A percentile compares a stretch with the other conserved stretches of the same genome.
Evolutionary conservation across 2,329 filamentous ascomycete genomes (phyloP).

Genomic region (Sporothrix humicola): DNA sequence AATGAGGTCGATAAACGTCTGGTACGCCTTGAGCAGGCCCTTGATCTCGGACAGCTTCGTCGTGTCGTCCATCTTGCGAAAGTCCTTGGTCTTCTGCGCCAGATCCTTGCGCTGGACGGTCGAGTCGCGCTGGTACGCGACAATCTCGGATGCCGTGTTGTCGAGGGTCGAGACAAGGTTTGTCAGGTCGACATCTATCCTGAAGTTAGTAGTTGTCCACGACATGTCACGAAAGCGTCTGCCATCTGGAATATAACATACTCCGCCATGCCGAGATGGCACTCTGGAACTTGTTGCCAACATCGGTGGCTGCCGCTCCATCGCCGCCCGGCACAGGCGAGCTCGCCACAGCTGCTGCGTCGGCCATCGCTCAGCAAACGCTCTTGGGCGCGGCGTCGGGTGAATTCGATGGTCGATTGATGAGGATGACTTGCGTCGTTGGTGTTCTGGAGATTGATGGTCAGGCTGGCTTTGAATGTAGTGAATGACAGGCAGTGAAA

Average conservation of each 20-base stretch:
- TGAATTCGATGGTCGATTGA: not conserved
- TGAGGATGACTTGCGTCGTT: not conserved
- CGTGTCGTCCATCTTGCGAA: conserved; percentile 88
- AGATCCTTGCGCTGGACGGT: conserved; percentile 94
- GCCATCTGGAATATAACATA: conserved; percentile 50
- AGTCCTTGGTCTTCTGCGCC: conserved; percentile 99
- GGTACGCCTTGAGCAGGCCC: conserved; percentile 89
- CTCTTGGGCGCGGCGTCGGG: conserved; percentile 2
- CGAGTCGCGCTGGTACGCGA: conserved; percentile 91
- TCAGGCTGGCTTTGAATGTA: not conserved
- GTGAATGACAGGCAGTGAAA: not conserved
- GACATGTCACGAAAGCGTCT: conserved; percentile 18
- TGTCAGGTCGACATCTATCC: conserved; percentile 81
- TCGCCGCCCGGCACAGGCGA: conserved; percentile 30
- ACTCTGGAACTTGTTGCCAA: conserved; percentile 92
- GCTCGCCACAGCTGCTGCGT: conserved; percentile 33
- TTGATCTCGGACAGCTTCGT: conserved; percentile 89
- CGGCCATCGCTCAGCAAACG: conserved; percentile 35
- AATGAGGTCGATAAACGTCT: conserved; percentile 94
- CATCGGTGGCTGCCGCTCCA: conserved; percentile 48
- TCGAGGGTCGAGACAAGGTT: conserved; percentile 84
- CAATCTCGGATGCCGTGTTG: conserved; percentile 91
- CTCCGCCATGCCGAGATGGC: conserved; percentile 96
- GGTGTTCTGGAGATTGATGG: not conserved
- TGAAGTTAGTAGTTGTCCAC: conserved; percentile 26